Evolutionary conservation across 2,329 filamentous ascomycete species (phyloP).

Genomic region (Paramyrothecium sp.): DNA sequence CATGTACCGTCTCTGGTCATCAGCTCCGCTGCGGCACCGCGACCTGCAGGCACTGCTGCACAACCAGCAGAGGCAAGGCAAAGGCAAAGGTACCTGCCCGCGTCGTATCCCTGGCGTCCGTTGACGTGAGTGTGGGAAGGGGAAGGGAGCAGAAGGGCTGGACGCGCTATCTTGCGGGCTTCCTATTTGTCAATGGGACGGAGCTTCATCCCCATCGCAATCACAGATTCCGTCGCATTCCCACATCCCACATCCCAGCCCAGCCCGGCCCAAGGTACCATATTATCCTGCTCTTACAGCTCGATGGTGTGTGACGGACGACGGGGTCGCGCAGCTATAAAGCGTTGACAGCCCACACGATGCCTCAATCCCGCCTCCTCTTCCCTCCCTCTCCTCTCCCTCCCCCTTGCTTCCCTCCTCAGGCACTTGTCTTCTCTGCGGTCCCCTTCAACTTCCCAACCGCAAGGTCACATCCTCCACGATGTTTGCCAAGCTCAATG

Average conservation of each 20-base stretch:
- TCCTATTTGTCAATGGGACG: too few species aligned
- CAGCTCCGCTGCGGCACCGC: neutral
- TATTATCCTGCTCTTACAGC: neutral
- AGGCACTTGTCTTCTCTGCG: constrained; percentile 3
- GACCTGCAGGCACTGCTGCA: neutral
- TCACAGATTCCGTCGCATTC: too few species aligned
- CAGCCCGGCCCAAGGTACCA: neutral
- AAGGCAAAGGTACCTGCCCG: neutral
- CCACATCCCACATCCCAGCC: neutral
- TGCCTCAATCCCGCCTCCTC: neutral
- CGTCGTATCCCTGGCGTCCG: neutral
- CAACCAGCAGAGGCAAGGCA: too few species aligned
- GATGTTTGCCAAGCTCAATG: constrained; percentile 36
- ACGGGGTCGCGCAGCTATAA: neutral
- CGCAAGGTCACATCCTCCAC: constrained; percentile 6
- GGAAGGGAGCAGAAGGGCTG: too few species aligned
- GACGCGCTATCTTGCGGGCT: too few species aligned
- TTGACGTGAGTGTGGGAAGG: too few species aligned
- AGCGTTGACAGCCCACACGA: neutral
- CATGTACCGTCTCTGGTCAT: neutral
- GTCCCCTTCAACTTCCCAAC: constrained; percentile 4
- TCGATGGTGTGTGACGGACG: too few species aligned
- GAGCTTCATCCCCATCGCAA: too few species aligned
- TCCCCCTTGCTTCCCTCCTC: neutral
- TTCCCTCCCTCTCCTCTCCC: neutral